phyloP scores from a whole-genome alignment of 139 green algal genomes.

The Tetraselmis chui region DNA sequence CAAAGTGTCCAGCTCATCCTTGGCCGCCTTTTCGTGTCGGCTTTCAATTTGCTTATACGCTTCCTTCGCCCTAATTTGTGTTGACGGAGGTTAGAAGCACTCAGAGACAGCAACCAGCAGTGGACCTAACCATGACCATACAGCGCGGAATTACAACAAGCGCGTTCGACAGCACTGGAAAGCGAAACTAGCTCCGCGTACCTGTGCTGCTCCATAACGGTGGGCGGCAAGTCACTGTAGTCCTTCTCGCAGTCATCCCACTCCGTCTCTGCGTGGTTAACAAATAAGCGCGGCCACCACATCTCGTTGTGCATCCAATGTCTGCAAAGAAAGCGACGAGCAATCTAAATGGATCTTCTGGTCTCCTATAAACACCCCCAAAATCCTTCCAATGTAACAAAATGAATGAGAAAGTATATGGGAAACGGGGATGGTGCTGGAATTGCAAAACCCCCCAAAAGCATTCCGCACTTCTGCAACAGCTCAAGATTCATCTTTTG shows the following conservation, averaged over 20 bases:
- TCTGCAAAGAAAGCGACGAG: slow-evolving; percentile 22
- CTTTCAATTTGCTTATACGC: background rate
- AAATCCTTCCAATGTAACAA: no score
- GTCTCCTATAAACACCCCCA: no score
- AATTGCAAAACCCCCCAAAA: no score
- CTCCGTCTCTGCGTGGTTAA: slow-evolving; percentile 38
- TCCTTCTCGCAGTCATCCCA: slow-evolving; percentile 82
- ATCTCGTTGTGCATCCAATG: slow-evolving; percentile 54
- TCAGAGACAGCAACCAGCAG: background rate
- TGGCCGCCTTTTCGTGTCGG: background rate
- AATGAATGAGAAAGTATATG: no score
- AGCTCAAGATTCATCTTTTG: slow-evolving; percentile 80
- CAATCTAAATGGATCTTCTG: no score
- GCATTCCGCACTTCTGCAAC: slow-evolving; percentile 45
- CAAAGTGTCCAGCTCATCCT: background rate
- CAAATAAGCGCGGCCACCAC: slow-evolving; percentile 67
- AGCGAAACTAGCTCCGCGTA: no score
- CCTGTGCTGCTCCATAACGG: slow-evolving; percentile 35
- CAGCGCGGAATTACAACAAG: no score
- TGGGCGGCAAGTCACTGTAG: slow-evolving; percentile 63
- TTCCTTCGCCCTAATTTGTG: background rate
- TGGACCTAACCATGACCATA: no score
- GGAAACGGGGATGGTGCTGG: no score
- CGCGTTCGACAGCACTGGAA: no score
- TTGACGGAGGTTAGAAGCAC: background rate